These are phyloP conservation scores for Tagetes erecta DNA, from an alignment of 129 eudicot species.

Conservation along the genomic window DNA sequence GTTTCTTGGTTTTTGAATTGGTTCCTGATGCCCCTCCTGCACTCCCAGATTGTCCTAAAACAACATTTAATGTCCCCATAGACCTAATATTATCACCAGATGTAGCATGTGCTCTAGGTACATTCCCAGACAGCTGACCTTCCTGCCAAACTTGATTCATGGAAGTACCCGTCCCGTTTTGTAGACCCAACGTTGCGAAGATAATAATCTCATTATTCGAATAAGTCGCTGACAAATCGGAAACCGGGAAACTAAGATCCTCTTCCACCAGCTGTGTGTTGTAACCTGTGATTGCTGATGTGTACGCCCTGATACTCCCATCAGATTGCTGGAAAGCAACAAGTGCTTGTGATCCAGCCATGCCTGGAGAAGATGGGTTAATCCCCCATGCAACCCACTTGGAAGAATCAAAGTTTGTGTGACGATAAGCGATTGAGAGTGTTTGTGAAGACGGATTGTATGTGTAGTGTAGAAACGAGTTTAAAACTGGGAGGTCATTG, in stretches of 20 bases:
- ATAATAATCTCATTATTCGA: constrained; percentile 53
- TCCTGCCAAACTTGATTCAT: constrained; percentile 92
- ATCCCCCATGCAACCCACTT: constrained; percentile 88
- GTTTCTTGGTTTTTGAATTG: constrained; percentile 47
- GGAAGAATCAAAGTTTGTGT: constrained; percentile 43
- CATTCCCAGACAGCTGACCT: constrained; percentile 57
- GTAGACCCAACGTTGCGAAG: constrained; percentile 65
- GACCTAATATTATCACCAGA: constrained; percentile 62
- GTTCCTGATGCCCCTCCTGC: constrained; percentile 42
- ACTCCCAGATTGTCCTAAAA: constrained; percentile 48
- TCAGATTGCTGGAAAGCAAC: constrained; percentile 67
- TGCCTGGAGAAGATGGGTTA: constrained; percentile 58
- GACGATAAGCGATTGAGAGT: constrained; percentile 61
- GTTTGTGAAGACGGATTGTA: constrained; percentile 54
- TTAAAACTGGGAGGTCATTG: constrained; percentile 64
- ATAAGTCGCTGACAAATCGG: constrained; percentile 57
- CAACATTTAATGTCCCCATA: constrained; percentile 53
- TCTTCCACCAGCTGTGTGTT: constrained; percentile 53
- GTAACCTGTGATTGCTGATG: constrained; percentile 58
- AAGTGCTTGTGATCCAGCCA: constrained; percentile 72
- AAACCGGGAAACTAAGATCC: constrained; percentile 68
- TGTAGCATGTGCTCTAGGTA: constrained; percentile 46
- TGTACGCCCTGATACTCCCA: constrained; percentile 61
- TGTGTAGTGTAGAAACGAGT: constrained; percentile 78
- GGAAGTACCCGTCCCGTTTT: constrained; percentile 33